Evolutionary conservation across 306 rosid species (phyloP).

Genomic region (Quercus suber): DNA sequence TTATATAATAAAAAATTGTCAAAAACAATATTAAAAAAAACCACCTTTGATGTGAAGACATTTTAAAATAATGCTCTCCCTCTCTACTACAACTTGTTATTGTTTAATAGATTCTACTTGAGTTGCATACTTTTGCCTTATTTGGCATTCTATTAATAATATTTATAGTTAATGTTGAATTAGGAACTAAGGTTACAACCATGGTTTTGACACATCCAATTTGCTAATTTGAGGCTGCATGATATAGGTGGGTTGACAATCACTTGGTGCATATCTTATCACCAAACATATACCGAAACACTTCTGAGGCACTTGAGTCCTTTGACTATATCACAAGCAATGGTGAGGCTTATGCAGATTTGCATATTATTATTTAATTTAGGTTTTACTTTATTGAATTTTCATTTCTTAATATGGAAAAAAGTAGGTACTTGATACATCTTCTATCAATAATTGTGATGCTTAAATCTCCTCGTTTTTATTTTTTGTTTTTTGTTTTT

Average conservation of each 20-base stretch:
- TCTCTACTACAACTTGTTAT: not conserved
- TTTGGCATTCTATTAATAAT: not conserved
- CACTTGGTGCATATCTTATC: conserved; percentile 90
- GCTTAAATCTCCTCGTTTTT: not conserved
- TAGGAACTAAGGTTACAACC: not conserved
- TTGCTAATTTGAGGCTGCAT: conserved; percentile 25
- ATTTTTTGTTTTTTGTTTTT: too few species aligned
- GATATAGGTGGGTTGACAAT: conserved; percentile 87
- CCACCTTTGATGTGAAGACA: conserved; percentile 11
- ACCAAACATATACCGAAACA: conserved; percentile 84
- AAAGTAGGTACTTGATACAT: not conserved
- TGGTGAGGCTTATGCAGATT: conserved; percentile 39
- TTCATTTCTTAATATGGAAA: not conserved
- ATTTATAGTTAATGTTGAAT: too few species aligned
- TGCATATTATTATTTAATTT: not conserved
- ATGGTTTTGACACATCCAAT: conserved; percentile 4
- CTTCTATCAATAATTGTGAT: not conserved
- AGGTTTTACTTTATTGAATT: not conserved
- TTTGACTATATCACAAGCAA: conserved; percentile 91
- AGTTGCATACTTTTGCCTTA: not conserved
- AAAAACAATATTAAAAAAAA: not conserved
- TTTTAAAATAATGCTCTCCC: conserved; percentile 7
- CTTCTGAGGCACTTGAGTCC: conserved; percentile 88
- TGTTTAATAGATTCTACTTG: conserved; percentile 9
- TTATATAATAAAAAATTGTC: not conserved